These are phyloP conservation scores for Arachnomyces sp. DNA, from an alignment of 2,329 filamentous ascomycete genomes.

Conservation along the genomic window DNA sequence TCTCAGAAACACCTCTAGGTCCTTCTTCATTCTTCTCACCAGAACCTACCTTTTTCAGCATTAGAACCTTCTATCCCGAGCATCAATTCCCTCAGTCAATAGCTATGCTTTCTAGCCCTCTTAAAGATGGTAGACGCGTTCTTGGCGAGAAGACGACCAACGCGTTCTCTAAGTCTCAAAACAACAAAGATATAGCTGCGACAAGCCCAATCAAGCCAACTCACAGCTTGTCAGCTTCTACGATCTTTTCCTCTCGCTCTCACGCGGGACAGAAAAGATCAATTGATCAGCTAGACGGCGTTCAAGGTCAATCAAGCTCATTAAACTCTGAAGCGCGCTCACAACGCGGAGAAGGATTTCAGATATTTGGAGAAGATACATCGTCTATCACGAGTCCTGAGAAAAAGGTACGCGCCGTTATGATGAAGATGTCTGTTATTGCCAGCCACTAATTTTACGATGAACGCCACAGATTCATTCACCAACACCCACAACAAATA, in stretches of 20 bases:
- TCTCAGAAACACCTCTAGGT: conserved; percentile 2
- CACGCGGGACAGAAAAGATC: conserved; percentile 35
- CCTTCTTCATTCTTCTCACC: conserved; percentile 5
- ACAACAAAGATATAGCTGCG: conserved; percentile 15
- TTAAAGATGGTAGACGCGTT: conserved; percentile 31
- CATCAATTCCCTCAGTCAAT: no score
- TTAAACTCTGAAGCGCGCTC: conserved; percentile 15
- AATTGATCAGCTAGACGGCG: conserved; percentile 31
- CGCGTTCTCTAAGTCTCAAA: conserved; percentile 26
- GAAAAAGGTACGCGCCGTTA: conserved; percentile 12
- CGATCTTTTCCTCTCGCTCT: conserved; percentile 23
- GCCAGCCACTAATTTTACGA: neutral
- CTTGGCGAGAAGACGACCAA: conserved; percentile 36
- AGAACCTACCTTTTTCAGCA: neutral
- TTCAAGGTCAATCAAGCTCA: conserved; percentile 8
- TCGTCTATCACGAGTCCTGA: conserved; percentile 10
- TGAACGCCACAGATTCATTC: conserved; percentile 5
- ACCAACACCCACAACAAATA: conserved; percentile 14
- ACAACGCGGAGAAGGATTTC: conserved; percentile 13
- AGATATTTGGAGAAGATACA: conserved; percentile 17
- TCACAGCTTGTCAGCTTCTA: conserved; percentile 20
- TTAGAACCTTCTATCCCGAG: no score
- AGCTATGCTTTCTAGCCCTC: conserved; percentile 18
- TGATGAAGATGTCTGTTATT: neutral
- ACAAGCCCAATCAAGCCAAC: conserved; percentile 22